Conservation (phyloP, 2,329 filamentous ascomycete genomes). For the Trichoderma gracile region DNA sequence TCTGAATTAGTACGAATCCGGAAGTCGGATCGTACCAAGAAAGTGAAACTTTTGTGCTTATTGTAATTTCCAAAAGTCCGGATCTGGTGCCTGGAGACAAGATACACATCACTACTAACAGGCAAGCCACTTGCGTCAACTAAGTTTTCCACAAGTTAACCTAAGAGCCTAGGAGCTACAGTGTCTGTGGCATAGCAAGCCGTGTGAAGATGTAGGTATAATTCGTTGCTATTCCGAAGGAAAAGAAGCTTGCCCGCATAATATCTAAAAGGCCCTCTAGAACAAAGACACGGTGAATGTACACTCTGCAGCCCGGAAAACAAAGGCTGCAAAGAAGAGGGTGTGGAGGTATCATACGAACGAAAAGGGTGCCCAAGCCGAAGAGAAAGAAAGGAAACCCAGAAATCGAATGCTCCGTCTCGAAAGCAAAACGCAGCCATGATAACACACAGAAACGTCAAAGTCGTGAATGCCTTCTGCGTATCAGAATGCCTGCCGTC, state of each 20-base stretch:
- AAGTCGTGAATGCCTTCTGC: constrained; percentile 28
- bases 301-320: constrained; percentile 5
- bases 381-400: constrained; percentile 19
- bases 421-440: constrained; percentile 27
- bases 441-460: constrained; percentile 26
- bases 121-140: no score
- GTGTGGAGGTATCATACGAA: constrained; percentile 39
- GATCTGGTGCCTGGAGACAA: neutral
- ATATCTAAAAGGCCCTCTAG: constrained; percentile 21
- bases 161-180: no score
- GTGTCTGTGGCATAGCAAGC: no score
- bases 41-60: neutral
- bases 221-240: constrained; percentile 28
- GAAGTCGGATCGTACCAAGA: neutral
- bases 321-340: constrained; percentile 32
- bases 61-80: neutral
- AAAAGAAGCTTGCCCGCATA: constrained; percentile 8
- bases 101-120: no score
- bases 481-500: constrained; percentile 14
- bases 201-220: no score
- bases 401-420: constrained; percentile 29
- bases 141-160: no score
- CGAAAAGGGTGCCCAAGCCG: constrained; percentile 35
- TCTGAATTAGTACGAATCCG: neutral
- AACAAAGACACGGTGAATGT: neutral